Evolutionary conservation across 352 stramenopile species (phyloP).

Genomic region (Globisporangium sylvaticum): DNA sequence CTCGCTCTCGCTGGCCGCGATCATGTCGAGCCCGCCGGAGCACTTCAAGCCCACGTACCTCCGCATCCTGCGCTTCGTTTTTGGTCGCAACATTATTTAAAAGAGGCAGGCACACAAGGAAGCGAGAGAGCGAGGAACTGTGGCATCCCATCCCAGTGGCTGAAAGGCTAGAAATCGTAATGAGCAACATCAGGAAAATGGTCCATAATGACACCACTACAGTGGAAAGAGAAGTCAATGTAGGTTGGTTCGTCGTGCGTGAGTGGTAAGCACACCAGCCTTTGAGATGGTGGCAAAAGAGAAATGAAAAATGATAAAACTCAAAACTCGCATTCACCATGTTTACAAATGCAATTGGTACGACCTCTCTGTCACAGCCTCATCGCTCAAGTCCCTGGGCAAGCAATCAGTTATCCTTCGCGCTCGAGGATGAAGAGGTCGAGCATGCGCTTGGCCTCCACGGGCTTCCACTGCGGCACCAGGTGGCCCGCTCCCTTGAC

Average conservation of each 20-base stretch:
- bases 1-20: conserved; percentile 78
- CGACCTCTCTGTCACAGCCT: conserved; percentile 23
- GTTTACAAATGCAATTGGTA: not conserved
- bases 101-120: not conserved
- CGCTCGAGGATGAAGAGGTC: conserved; percentile 60
- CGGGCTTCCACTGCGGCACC: conserved; percentile 79
- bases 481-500: conserved; percentile 90
- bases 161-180: not conserved
- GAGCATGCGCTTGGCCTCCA: conserved; percentile 67
- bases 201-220: not conserved
- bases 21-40: conserved; percentile 75
- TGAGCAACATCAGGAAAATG: not conserved
- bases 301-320: not conserved
- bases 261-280: not conserved
- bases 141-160: not conserved
- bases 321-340: not conserved
- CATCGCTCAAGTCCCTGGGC: conserved; percentile 23
- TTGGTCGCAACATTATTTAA: conserved; percentile 76
- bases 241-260: not conserved
- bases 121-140: not conserved
- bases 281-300: not conserved
- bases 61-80: conserved; percentile 77
- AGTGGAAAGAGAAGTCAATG: not conserved
- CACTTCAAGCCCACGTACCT: conserved; percentile 87
- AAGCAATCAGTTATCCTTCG: conserved; percentile 42